phyloP scores from a whole-genome alignment of 2,329 filamentous ascomycete species.

The Diaporthe nobilis region DNA sequence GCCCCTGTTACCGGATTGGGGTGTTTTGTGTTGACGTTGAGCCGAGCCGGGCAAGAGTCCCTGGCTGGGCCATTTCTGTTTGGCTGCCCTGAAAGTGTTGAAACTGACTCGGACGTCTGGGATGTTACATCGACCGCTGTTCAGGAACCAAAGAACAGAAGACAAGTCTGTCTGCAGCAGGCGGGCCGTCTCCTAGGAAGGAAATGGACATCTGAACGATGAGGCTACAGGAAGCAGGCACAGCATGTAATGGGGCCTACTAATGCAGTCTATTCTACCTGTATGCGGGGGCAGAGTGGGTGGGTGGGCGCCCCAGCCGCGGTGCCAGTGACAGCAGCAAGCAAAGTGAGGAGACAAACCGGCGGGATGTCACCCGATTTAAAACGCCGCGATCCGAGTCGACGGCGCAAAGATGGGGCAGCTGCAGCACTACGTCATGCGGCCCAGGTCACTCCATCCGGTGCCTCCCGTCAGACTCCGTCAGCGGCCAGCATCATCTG shows the following conservation, averaged over 20 bases:
- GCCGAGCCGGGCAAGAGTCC: constrained; percentile 21
- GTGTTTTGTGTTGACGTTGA: not conserved
- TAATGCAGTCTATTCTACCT: not conserved
- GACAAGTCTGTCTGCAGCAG: constrained; percentile 36
- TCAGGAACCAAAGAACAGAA: constrained; percentile 33
- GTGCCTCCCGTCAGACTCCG: constrained; percentile 28
- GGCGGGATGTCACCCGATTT: constrained; percentile 30
- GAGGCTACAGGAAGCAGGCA: constrained; percentile 14
- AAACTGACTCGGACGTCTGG: constrained; percentile 26
- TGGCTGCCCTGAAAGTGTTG: constrained; percentile 3
- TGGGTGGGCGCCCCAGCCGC: constrained; percentile 19
- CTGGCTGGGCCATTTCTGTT: not conserved
- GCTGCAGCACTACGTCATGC: constrained; percentile 41
- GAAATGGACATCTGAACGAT: not conserved
- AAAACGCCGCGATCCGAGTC: constrained; percentile 27
- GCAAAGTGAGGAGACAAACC: constrained; percentile 13
- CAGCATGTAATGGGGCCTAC: not conserved
- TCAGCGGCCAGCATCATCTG: constrained; percentile 33
- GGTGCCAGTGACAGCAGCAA: constrained; percentile 10
- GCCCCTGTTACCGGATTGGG: constrained; percentile 20
- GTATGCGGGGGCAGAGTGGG: constrained; percentile 11
- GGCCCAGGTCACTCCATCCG: constrained; percentile 34
- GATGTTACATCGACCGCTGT: constrained; percentile 28
- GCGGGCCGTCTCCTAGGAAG: not conserved
- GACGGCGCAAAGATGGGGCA: constrained; percentile 30